Percentiles rank a stretch among this genome's conserved stretches.
Evolutionary conservation across 345 rosid species (phyloP).

Genomic region (Iberis pinnata): DNA sequence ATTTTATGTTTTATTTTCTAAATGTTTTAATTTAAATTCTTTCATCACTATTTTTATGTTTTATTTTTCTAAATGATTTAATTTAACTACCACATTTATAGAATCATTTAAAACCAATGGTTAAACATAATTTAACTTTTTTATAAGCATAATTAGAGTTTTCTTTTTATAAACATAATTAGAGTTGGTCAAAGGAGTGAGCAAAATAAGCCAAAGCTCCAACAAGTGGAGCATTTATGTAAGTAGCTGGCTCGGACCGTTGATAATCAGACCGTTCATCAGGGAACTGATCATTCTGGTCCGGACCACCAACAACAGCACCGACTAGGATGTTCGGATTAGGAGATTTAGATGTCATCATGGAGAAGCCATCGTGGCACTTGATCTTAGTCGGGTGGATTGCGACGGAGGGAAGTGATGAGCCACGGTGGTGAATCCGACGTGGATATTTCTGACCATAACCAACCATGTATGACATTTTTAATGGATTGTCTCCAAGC

Average conservation of each 20-base stretch:
- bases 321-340: conserved; percentile 79
- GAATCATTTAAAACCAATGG: no score
- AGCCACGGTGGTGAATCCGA: conserved; percentile 88
- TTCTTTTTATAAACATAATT: no score
- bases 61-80: no score
- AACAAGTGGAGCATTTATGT: conserved; percentile 89
- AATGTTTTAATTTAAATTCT: no score
- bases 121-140: no score
- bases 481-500: conserved; percentile 78
- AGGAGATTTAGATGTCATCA: conserved; percentile 43
- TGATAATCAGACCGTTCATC: conserved; percentile 74
- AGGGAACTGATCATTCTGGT: conserved; percentile 62
- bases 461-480: conserved; percentile 95
- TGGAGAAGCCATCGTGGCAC: conserved; percentile 62
- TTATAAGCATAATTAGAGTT: no score
- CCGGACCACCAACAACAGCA: conserved; percentile 88
- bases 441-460: conserved; percentile 73
- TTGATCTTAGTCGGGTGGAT: conserved; percentile 54
- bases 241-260: conserved; percentile 95
- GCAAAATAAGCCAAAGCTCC: conserved; percentile 72
- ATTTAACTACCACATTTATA: no score
- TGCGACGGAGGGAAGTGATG: conserved; percentile 64
- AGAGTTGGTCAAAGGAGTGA: no score
- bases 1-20: no score
- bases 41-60: no score